phyloP scores from a whole-genome alignment of 352 stramenopile species.

The Phytophthora crassamura region DNA sequence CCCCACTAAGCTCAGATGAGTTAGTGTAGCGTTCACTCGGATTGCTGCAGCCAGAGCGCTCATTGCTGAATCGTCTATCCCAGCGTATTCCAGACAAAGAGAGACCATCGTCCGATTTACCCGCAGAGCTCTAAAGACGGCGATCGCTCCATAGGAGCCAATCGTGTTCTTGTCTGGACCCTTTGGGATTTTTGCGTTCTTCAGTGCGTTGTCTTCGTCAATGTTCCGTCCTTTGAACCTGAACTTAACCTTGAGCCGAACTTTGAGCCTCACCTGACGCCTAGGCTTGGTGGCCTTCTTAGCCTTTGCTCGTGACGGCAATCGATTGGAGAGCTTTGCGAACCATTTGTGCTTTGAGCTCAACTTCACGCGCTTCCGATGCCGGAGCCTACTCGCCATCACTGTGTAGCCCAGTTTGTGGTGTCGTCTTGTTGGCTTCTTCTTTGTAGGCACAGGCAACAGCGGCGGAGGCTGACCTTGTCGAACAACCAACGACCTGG shows the following conservation, averaged over 20 bases:
- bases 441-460: conserved; percentile 2
- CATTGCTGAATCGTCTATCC: conserved; percentile 59
- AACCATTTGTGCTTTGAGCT: conserved; percentile 14
- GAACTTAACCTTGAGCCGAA: conserved; percentile 17
- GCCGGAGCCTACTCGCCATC: conserved; percentile 14
- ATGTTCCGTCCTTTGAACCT: conserved; percentile 1
- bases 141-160: conserved; percentile 37
- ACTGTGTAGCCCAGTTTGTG: conserved; percentile 15
- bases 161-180: conserved; percentile 31
- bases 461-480: conserved; percentile 20
- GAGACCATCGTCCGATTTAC: conserved; percentile 57
- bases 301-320: conserved; percentile 5
- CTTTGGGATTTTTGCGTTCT: conserved; percentile 7
- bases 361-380: conserved; percentile 15
- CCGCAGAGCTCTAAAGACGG: conserved; percentile 61
- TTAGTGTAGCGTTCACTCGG: conserved; percentile 63
- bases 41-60: conserved; percentile 67
- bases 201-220: conserved; percentile 1
- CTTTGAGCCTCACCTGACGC: conserved; percentile 5
- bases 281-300: neutral
- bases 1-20: conserved; percentile 51
- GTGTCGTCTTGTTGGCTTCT: conserved; percentile 22
- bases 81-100: conserved; percentile 55
- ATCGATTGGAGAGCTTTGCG: conserved; percentile 2
- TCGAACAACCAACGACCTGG: conserved; percentile 40